Conservation (phyloP, 306 rosid species). For the Pueraria montana region DNA sequence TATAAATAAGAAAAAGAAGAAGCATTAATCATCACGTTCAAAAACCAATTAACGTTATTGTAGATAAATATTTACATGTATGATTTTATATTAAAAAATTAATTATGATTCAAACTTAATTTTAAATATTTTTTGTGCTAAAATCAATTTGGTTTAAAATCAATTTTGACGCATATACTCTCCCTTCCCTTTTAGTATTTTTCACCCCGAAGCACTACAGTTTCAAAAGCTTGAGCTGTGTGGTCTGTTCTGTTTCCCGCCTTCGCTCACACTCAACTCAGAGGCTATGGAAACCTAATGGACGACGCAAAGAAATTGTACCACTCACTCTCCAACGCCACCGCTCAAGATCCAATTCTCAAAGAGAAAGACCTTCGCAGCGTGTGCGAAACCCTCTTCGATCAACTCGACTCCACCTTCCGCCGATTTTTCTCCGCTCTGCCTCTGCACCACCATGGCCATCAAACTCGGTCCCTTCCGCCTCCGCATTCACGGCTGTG, state of each 20-base stretch:
- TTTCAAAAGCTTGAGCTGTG: not conserved
- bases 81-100: too few relatives aligned
- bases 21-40: too few relatives aligned
- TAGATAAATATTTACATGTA: too few relatives aligned
- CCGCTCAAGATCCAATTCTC: constrained; percentile 20
- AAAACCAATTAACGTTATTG: too few relatives aligned
- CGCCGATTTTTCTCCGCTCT: constrained; percentile 51
- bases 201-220: too few relatives aligned
- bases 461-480: constrained; percentile 23
- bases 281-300: constrained; percentile 42
- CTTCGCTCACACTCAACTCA: not conserved
- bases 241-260: not conserved
- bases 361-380: constrained; percentile 37
- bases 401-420: constrained; percentile 57
- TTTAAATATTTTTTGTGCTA: too few relatives aligned
- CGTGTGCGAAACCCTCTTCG: constrained; percentile 62
- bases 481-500: constrained; percentile 47
- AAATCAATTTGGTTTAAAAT: too few relatives aligned
- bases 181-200: too few relatives aligned
- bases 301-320: constrained; percentile 8
- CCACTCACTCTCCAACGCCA: constrained; percentile 29
- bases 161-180: too few relatives aligned
- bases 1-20: too few relatives aligned
- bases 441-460: constrained; percentile 38
- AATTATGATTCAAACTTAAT: too few relatives aligned